These are phyloP conservation scores for Ephemerocybe angulata DNA, from an alignment of 768 basidiomycete species.

Conservation along the genomic window DNA sequence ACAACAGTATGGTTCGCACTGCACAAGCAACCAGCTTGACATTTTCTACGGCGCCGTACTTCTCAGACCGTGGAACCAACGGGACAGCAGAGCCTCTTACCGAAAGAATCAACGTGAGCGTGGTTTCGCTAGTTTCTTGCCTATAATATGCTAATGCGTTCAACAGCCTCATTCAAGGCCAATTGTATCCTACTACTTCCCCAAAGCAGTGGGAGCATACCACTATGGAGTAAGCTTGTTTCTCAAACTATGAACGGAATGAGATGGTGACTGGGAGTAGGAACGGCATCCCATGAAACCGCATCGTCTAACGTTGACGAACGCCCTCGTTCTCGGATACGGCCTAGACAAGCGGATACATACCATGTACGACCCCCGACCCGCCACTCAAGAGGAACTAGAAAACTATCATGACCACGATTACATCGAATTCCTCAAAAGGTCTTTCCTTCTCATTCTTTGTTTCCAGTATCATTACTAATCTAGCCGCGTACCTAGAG, in stretches of 20 bases:
- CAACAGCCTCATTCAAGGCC: constrained; percentile 70
- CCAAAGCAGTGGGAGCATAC: constrained; percentile 88
- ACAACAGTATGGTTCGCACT: constrained; percentile 42
- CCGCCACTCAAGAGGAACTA: constrained; percentile 87
- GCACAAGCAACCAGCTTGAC: constrained; percentile 46
- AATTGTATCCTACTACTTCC: constrained; percentile 94
- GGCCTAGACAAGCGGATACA: constrained; percentile 95
- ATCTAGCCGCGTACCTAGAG: constrained; percentile 45
- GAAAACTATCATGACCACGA: constrained; percentile 91
- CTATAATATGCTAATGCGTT: not conserved
- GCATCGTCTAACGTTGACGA: constrained; percentile 92
- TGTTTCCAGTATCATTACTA: not conserved
- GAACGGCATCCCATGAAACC: constrained; percentile 99
- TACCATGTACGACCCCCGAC: constrained; percentile 82
- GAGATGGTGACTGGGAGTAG: constrained; percentile 36
- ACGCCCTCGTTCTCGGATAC: constrained; percentile 93
- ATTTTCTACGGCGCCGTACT: constrained; percentile 73
- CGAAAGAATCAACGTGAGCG: constrained; percentile 70
- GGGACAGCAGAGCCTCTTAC: constrained; percentile 76
- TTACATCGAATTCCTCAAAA: constrained; percentile 93
- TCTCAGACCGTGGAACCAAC: constrained; percentile 67
- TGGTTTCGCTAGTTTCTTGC: not conserved
- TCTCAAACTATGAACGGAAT: not conserved
- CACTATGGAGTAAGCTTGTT: constrained; percentile 82
- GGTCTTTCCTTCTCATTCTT: constrained; percentile 35